These are phyloP conservation scores for Dipteronia dyeriana DNA, from an alignment of 345 rosid genomes.

Conservation along the genomic window DNA sequence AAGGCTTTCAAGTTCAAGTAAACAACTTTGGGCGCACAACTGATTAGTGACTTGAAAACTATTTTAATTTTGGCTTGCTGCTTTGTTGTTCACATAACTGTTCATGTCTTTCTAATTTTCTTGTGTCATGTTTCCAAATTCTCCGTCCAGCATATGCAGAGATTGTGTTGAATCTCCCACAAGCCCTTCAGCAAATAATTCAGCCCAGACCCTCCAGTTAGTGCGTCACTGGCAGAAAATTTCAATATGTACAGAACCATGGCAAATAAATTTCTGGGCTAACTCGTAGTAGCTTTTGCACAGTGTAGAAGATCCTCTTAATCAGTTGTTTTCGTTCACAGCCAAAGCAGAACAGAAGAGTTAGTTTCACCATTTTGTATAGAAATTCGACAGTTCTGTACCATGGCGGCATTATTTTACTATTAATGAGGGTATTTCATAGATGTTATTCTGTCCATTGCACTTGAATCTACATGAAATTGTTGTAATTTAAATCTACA, in stretches of 20 bases:
- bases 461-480: background rate
- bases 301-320: background rate
- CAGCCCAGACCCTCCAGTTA: constrained; percentile 39
- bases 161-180: constrained; percentile 69
- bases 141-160: constrained; percentile 80
- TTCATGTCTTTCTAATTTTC: background rate
- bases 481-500: background rate
- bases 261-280: background rate
- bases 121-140: constrained; percentile 10
- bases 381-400: background rate
- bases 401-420: background rate
- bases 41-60: background rate
- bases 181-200: constrained; percentile 60
- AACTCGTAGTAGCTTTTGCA: background rate
- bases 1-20: background rate
- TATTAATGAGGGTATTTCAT: background rate
- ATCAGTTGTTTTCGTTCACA: background rate
- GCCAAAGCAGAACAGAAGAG: background rate
- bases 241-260: constrained; percentile 1
- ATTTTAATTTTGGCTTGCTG: background rate
- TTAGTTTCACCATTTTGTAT: constrained; percentile 2
- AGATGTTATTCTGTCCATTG: background rate
- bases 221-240: background rate
- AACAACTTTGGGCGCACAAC: background rate
- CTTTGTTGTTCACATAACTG: background rate